Base-by-base conservation (phyloP, 306 rosid species). In the Pterocarpus santalinus region DNA sequence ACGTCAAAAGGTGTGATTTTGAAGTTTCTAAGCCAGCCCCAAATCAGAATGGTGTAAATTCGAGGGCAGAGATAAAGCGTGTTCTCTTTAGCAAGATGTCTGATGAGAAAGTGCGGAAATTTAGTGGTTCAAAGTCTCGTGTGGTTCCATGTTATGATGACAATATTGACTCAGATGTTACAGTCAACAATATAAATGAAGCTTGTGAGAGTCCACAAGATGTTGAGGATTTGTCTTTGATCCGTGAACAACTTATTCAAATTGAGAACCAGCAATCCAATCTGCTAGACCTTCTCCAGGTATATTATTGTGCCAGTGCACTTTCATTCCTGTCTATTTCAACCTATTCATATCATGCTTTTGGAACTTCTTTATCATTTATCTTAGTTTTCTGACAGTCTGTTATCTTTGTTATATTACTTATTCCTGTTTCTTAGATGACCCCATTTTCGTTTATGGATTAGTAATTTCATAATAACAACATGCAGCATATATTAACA, bases 181-280 rank as follows among this genome's bases (percentile, higher is more conserved):
- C 63, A 34, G 75, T 64, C 77, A 82, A 86, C 64, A 82, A 78
- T 75, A 77, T 69, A 22, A 80, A 74, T 58, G 94, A 92, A 69
- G 68, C 51, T 77, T 84, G 85, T 72, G 98, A 91, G 82, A 88
- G 74, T 80, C 90, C 77, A 55, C 94, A 88, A 87, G 99, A 93
- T 76, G 91, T 74, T 66, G 98, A 92, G 84, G 94, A 90, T 78
- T 86, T 96, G 82, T 88, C 89, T 56, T 63, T 89, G 91, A 93
- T 96, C 75, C 91, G 97, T 5, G 97, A 90, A 44, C 98, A 96
- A 71, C 98, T 96, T 68, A 76, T 92, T 81, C 98, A 96, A 88
- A 96, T 96, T 53, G 99, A 96, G 90, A 93, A 92, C 84, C 99
- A 93, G 85, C 98, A 96, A 77, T 90, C 97, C 46, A 92, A 87